These are phyloP conservation scores for Colletotrichum sojae DNA, from an alignment of 2,329 filamentous ascomycete genomes.

Conservation along the genomic window DNA sequence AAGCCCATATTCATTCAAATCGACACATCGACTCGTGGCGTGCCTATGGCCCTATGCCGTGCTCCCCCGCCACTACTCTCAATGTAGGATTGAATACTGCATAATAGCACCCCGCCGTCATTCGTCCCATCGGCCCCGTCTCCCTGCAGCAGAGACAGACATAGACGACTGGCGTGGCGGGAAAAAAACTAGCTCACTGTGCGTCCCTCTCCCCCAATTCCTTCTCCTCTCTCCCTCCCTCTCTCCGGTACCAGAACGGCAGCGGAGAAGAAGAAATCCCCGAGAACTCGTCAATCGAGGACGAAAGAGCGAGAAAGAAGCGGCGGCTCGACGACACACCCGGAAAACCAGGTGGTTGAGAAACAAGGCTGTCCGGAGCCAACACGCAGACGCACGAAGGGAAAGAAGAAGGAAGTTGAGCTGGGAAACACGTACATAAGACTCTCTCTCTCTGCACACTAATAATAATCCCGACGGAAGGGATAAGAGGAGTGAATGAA, in stretches of 20 bases:
- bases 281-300: not conserved
- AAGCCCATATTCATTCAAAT: constrained; percentile 9
- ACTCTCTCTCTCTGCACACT: too few relatives aligned
- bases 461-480: too few relatives aligned
- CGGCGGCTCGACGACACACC: not conserved
- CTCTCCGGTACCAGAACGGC: too few relatives aligned
- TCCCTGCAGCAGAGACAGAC: constrained; percentile 12
- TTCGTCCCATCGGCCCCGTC: not conserved
- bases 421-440: too few relatives aligned
- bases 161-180: not conserved
- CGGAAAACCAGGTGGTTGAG: constrained; percentile 2
- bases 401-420: not conserved
- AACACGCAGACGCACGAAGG: not conserved
- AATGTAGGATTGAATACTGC: constrained; percentile 20
- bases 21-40: constrained; percentile 2
- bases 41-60: not conserved
- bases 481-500: too few relatives aligned
- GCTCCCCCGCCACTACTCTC: constrained; percentile 4
- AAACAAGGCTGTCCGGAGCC: not conserved
- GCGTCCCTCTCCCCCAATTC: not conserved
- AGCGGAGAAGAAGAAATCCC: not conserved
- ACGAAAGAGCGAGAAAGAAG: not conserved
- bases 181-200: not conserved
- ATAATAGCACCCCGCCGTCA: not conserved
- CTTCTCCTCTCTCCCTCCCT: too few relatives aligned